Conservation (phyloP, 73 alveolate species). For the Durusdinium trenchii region DNA sequence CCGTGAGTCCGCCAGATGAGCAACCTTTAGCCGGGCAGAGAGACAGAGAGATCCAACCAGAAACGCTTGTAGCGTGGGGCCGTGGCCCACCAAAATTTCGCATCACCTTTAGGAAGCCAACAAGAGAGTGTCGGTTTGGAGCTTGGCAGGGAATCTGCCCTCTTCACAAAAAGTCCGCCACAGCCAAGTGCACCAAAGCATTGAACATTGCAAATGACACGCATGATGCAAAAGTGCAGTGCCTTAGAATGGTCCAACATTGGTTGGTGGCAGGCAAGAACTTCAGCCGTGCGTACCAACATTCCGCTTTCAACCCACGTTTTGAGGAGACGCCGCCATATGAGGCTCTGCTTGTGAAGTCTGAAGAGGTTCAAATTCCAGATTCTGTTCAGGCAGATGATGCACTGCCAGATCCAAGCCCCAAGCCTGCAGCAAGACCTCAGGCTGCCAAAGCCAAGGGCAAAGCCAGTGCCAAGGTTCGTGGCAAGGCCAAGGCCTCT, state of each 20-base stretch:
- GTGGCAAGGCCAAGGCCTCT: no score
- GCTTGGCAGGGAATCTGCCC: slow-evolving; percentile 1
- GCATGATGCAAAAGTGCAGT: neutral
- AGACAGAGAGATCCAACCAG: neutral
- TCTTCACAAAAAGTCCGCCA: neutral
- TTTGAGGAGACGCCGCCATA: neutral
- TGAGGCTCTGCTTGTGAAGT: neutral
- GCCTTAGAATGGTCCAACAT: neutral
- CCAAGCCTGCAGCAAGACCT: no score
- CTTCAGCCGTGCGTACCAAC: neutral
- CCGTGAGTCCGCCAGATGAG: no score
- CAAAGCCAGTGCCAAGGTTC: no score
- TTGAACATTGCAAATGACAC: neutral
- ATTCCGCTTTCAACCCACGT: neutral
- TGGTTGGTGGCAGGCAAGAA: neutral
- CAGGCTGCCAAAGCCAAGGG: no score
- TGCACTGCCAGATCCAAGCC: no score
- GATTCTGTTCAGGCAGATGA: no score
- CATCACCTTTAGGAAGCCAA: neutral
- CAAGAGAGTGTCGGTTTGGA: neutral
- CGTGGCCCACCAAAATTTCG: neutral
- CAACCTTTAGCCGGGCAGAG: no score
- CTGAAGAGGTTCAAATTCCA: no score
- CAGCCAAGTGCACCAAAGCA: neutral
- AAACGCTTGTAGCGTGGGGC: neutral